phyloP scores from a whole-genome alignment of 768 basidiomycete species.

The Boletus barrowsii region DNA sequence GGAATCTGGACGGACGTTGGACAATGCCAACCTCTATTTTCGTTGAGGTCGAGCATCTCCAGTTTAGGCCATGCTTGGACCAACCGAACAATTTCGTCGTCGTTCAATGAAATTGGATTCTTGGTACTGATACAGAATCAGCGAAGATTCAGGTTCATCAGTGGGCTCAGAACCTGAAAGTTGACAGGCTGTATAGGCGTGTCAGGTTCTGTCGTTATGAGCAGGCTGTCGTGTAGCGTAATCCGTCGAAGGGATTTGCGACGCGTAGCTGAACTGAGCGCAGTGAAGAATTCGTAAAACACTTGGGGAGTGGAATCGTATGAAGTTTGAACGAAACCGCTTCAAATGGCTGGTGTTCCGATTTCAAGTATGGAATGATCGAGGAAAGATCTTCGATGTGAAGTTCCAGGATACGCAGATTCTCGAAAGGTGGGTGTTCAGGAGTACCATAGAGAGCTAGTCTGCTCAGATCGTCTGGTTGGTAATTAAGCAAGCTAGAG shows the following conservation, averaged over 20 bases:
- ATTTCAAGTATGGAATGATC: constrained; percentile 6
- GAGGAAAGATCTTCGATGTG: background rate
- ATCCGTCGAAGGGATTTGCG: constrained; percentile 1
- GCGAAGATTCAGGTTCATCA: background rate
- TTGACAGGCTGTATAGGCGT: background rate
- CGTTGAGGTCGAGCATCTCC: background rate
- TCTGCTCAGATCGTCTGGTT: background rate
- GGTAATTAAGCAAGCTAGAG: background rate
- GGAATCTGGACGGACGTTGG: background rate
- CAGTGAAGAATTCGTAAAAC: constrained; percentile 2
- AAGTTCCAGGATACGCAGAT: constrained; percentile 6
- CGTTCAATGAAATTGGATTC: background rate
- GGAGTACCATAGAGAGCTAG: background rate
- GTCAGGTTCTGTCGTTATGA: no score
- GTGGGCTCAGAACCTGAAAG: constrained; percentile 1
- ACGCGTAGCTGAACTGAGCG: background rate
- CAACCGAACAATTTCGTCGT: background rate
- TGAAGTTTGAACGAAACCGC: background rate
- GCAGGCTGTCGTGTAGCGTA: background rate
- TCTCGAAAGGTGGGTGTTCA: constrained; percentile 1
- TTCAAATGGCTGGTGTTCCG: constrained; percentile 6
- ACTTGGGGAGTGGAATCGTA: background rate
- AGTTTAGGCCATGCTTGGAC: constrained; percentile 4
- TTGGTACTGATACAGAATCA: background rate
- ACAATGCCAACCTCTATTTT: background rate